Base-by-base conservation (phyloP, 352 stramenopile genomes). In the Thraustotheca clavata region DNA sequence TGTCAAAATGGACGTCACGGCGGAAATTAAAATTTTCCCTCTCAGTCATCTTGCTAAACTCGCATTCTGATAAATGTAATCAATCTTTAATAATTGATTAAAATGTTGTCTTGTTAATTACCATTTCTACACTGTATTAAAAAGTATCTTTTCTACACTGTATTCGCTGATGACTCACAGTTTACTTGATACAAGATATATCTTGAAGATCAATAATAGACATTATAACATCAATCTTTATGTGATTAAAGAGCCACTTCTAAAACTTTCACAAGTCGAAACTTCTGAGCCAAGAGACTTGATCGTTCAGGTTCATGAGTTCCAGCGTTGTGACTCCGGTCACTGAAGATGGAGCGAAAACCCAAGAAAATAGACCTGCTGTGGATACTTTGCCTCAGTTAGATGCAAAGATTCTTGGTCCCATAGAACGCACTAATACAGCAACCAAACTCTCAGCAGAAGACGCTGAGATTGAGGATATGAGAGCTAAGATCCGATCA, bases 11-110 rank as follows among this genome's bases (percentile, higher is more conserved):
- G 86, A 94, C 50, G 82, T 81, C 50, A 80, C 80, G 59, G 91
- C 84, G 29, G 86, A 94, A 73, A 94, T 94, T 73, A 94, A 94
- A 73, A 92, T 93, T 75, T 94, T 89, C 69, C 76, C 82, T 24
- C 79, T 93, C 50, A 80, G 79, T 32, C 83, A 77, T 62, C 71
- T 94, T 59, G 86, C 83, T 14, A 94, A 94, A 75, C 75, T 94
- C 52, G 81, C 77, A 20, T 50, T 43, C 8, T 54, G 39, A 47
- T 47, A 24, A 47, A 47, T 47, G 27, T 47, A n/a, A n/a, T n/a
- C n/a, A n/a, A n/a, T n/a, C n/a, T n/a, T n/a, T n/a, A n/a, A n/a
- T n/a, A n/a, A n/a, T n/a, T n/a, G n/a, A n/a, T n/a, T n/a, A n/a
- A n/a, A n/a, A n/a, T n/a, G n/a, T n/a, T n/a, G n/a, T n/a, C n/a